A percentile compares a stretch with the other conserved stretches of the same genome.
These are phyloP conservation scores for Carex cristatella DNA, from an alignment of 176 grass and related monocot species.

Conservation along the genomic window DNA sequence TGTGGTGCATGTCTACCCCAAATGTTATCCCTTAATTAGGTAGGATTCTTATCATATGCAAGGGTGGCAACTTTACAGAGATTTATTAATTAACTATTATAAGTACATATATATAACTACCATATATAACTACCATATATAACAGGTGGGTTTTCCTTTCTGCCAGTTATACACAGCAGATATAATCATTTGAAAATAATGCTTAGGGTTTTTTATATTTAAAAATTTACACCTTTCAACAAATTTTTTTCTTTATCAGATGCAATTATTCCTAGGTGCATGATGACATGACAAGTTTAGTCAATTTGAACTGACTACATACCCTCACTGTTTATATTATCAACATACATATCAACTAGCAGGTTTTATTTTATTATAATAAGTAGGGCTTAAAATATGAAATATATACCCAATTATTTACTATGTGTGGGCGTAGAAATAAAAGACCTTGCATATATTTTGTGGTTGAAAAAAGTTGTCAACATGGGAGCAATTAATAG, in stretches of 20 bases:
- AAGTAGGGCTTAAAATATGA: not conserved
- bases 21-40: constrained; percentile 8
- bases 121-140: not conserved
- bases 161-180: not conserved
- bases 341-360: not conserved
- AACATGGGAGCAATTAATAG: not conserved
- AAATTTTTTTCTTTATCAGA: not conserved
- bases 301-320: not conserved
- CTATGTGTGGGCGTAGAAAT: not conserved
- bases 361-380: not conserved
- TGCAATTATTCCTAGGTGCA: not conserved
- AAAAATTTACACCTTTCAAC: not conserved
- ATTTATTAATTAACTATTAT: not conserved
- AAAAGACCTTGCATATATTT: not conserved
- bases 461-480: not conserved
- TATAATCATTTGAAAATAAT: not conserved
- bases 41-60: constrained; percentile 7
- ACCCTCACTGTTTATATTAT: not conserved
- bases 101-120: not conserved
- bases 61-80: constrained; percentile 1
- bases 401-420: not conserved
- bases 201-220: not conserved
- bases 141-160: not conserved
- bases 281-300: not conserved
- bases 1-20: constrained; percentile 5